A percentile compares a stretch with the other conserved stretches of the same genome.
These are phyloP conservation scores for Oenanthe javanica DNA, from an alignment of 140 eudicot genomes.

Conservation along the genomic window DNA sequence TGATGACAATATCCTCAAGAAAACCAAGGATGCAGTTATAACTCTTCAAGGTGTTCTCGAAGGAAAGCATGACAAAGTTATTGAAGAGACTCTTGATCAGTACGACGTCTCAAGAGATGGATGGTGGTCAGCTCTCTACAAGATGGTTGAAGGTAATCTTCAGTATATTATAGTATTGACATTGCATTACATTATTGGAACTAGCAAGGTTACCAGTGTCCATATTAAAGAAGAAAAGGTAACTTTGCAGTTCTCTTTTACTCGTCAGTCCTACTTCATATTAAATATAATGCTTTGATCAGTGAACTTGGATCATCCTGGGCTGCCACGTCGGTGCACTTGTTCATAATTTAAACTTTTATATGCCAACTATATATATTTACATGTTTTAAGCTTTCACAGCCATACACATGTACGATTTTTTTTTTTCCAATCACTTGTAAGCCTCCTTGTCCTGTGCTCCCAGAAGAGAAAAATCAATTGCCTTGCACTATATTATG, in stretches of 20 bases:
- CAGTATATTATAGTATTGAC: neutral
- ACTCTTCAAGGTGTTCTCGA: slow-evolving; percentile 69
- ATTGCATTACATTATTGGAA: neutral
- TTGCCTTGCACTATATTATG: neutral
- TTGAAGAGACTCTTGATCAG: slow-evolving; percentile 63
- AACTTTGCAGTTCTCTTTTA: too few species aligned
- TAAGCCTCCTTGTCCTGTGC: too few species aligned
- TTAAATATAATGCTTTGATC: neutral
- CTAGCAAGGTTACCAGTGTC: neutral
- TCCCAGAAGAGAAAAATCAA: neutral
- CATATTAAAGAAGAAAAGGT: too few species aligned
- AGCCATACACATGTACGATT: neutral
- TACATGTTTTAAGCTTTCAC: neutral
- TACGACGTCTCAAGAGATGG: slow-evolving; percentile 51
- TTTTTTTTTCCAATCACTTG: too few species aligned
- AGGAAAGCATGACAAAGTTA: slow-evolving; percentile 63
- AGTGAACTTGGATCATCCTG: neutral
- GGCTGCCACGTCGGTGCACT: neutral
- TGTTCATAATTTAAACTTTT: too few species aligned
- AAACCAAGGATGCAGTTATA: slow-evolving; percentile 77
- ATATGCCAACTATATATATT: neutral
- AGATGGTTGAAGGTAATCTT: slow-evolving; percentile 66
- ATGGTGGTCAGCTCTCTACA: slow-evolving; percentile 93
- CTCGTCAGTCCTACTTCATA: too few species aligned
- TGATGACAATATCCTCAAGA: slow-evolving; percentile 48